Conservation (phyloP, 495 filamentous ascomycete genomes). For the Trichoderma virens region DNA sequence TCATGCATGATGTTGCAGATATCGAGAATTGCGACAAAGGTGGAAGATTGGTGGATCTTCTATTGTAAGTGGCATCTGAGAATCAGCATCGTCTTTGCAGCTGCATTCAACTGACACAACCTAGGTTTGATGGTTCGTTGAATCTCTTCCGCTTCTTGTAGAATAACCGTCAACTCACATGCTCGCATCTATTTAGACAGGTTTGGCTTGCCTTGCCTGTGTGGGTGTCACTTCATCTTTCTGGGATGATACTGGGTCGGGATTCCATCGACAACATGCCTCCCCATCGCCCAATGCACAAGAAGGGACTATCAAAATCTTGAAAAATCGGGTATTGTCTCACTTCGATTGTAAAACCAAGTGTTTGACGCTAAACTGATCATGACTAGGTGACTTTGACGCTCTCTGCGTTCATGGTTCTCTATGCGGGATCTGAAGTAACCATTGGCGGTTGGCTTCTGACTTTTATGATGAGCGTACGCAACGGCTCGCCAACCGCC, state of each 20-base stretch:
- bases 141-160: background rate
- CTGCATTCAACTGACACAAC: slow-evolving; percentile 49
- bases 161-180: background rate
- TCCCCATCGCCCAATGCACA: slow-evolving; percentile 13
- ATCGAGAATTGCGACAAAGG: slow-evolving; percentile 60
- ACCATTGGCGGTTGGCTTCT: slow-evolving; percentile 83
- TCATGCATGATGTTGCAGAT: background rate
- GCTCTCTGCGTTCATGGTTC: slow-evolving; percentile 64
- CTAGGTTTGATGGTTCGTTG: background rate
- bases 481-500: slow-evolving; percentile 57
- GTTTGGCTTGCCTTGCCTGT: background rate
- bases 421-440: slow-evolving; percentile 78
- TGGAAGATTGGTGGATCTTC: slow-evolving; percentile 53
- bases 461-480: slow-evolving; percentile 72
- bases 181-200: background rate
- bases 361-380: background rate
- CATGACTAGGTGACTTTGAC: slow-evolving; percentile 50
- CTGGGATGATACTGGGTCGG: slow-evolving; percentile 47
- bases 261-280: slow-evolving; percentile 50
- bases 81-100: slow-evolving; percentile 46
- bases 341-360: background rate
- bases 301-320: background rate
- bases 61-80: slow-evolving; percentile 42
- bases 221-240: slow-evolving; percentile 39
- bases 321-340: background rate